Evolutionary conservation across 805 yeast species (phyloP), one percentile per base, ranked within the genome.

Genomic region (Grigorovia yakushimaensis): DNA sequence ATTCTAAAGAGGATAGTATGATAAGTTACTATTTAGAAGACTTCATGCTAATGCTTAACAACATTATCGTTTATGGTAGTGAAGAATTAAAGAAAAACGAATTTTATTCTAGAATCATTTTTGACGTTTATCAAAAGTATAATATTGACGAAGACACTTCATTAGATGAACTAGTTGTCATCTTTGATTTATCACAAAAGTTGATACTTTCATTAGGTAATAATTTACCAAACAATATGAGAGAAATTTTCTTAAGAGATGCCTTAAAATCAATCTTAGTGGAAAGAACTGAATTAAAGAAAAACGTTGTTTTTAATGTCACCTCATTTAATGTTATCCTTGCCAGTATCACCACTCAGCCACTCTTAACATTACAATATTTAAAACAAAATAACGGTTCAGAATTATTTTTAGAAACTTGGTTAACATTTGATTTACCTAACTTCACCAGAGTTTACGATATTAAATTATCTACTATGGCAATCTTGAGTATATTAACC

Each of bases 21-120:
- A 84, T 87, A 5, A 67, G 81, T 18, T 69, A 79, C 67, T 82
- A 80, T 59, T 58, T 88, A 41, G 95, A 86, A 55, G 97, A 89
- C 53, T 72, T 84, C 42, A 69, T 76, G 60, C 83, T 89, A 7
- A 74, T 85, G 17, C 66, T 93, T 49, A 84, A 83, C 55, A 87
- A 87, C 66, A 86, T 76, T 58, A 67, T 89, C 55, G 77, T 81
- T 27, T 78, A 75, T 53, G 85, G 84, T 6, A 64, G 65, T 13
- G 75, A 70, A 2, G 75, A 73, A 36, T 64, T 82, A 49, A 72
- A 69, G 48, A 55, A 66, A 27, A 73, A 74, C 53, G 74, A 72
- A 13, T 69, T 69, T 30, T 72, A 75, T 49, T 67, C 76, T 9
- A 65, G 68, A n/a, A 73, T 74, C 6, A 61, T 83, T 52, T 69